Percentiles rank a stretch among this genome's conserved stretches.
Conservation (phyloP, 1,284 basidiomycete genomes). For the Marasmius oreades region DNA sequence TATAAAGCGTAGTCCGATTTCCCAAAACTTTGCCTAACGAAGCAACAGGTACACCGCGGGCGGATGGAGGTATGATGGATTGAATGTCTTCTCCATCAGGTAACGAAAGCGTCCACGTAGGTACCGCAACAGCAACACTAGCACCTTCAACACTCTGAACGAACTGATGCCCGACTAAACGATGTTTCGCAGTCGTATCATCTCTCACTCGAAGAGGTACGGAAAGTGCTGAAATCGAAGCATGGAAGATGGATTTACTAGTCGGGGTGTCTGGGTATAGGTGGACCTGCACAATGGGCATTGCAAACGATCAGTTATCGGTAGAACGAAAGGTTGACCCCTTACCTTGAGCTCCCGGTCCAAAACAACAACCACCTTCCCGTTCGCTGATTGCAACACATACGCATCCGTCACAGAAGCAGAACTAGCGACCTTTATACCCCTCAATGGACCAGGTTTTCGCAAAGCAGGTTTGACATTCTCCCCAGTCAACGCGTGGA, state of each 20-base stretch:
- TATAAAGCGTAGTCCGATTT: conserved; percentile 88
- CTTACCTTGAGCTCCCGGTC: conserved; percentile 66
- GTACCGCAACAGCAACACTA: conserved; percentile 47
- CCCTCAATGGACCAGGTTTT: conserved; percentile 41
- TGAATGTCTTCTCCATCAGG: conserved; percentile 50
- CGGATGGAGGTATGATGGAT: conserved; percentile 44
- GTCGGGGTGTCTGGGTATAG: conserved; percentile 59
- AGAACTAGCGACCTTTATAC: conserved; percentile 54
- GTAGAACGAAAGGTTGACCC: background rate
- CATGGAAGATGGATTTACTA: conserved; percentile 40
- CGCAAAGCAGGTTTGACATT: conserved; percentile 33
- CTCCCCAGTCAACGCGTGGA: conserved; percentile 76
- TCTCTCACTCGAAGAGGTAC: conserved; percentile 34
- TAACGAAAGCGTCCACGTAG: conserved; percentile 66
- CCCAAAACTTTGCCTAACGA: conserved; percentile 83
- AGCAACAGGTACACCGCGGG: conserved; percentile 59
- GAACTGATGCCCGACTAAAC: conserved; percentile 57
- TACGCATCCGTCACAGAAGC: conserved; percentile 59
- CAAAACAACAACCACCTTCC: conserved; percentile 55
- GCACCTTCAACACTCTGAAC: conserved; percentile 28
- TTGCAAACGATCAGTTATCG: background rate
- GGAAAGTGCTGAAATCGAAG: conserved; percentile 51
- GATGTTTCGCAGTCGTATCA: conserved; percentile 35
- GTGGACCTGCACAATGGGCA: conserved; percentile 40
- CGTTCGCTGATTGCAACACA: conserved; percentile 39